phyloP scores from a whole-genome alignment of 2,329 filamentous ascomycete species.

The Periconia digitata region DNA sequence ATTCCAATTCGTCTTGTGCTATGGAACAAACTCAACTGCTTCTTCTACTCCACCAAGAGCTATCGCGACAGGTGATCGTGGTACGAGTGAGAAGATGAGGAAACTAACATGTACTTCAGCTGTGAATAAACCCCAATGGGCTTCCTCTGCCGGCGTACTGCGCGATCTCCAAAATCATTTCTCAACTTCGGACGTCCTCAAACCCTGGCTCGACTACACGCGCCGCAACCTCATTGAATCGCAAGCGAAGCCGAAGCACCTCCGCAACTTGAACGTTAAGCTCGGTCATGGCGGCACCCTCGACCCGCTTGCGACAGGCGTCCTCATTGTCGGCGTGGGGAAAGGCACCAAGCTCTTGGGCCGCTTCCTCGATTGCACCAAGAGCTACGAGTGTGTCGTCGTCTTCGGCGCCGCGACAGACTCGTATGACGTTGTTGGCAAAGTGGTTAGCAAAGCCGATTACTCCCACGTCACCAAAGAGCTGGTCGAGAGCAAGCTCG shows the following conservation, averaged over 20 bases:
- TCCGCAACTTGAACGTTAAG: slow-evolving; percentile 67
- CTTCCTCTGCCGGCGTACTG: slow-evolving; percentile 87
- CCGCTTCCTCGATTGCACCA: slow-evolving; percentile 83
- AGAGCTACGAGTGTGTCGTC: slow-evolving; percentile 87
- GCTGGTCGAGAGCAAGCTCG: slow-evolving; percentile 74
- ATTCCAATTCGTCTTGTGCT: slow-evolving; percentile 17
- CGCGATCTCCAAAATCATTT: slow-evolving; percentile 85
- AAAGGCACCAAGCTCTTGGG: slow-evolving; percentile 81
- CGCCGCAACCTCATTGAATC: slow-evolving; percentile 59
- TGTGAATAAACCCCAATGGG: slow-evolving; percentile 86
- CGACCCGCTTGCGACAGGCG: slow-evolving; percentile 89
- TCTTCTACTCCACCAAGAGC: no score
- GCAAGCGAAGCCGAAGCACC: slow-evolving; percentile 58
- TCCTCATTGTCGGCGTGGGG: slow-evolving; percentile 86
- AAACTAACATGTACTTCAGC: slow-evolving; percentile 53
- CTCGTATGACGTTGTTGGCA: slow-evolving; percentile 85
- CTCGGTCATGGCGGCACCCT: slow-evolving; percentile 95
- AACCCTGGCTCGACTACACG: slow-evolving; percentile 71
- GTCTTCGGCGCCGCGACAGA: slow-evolving; percentile 92
- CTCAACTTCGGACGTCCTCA: slow-evolving; percentile 77
- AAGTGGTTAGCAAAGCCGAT: slow-evolving; percentile 72
- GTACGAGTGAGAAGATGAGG: not conserved
- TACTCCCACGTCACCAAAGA: slow-evolving; percentile 82
- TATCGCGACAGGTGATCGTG: not conserved
- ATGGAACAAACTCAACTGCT: slow-evolving; percentile 15